phyloP scores from a whole-genome alignment of 352 stramenopile species.

The Thalassiosira exigua region DNA sequence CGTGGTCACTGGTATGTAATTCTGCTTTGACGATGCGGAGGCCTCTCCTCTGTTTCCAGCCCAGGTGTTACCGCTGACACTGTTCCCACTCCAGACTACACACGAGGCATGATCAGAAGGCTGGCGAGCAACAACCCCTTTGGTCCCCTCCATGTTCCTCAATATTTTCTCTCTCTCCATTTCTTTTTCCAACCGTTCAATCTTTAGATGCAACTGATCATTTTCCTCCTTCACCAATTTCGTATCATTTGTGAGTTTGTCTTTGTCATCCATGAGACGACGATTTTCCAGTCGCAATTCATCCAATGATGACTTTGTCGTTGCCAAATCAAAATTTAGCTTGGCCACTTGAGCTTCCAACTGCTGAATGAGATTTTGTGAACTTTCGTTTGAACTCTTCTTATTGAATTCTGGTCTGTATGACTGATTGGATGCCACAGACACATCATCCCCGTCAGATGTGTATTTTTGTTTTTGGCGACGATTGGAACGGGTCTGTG shows the following conservation, averaged over 20 bases:
- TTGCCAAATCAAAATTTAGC: constrained; percentile 41
- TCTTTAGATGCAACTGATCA: constrained; percentile 24
- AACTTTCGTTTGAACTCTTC: constrained; percentile 11
- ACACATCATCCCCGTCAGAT: constrained; percentile 14
- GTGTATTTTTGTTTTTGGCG: not conserved
- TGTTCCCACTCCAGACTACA: constrained; percentile 9
- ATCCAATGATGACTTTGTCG: constrained; percentile 29
- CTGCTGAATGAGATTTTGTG: constrained; percentile 9
- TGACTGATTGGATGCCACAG: not conserved
- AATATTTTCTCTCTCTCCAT: constrained; percentile 31
- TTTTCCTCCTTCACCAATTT: constrained; percentile 32
- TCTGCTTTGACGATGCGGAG: too few species aligned
- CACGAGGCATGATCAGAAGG: not conserved
- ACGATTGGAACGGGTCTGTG: not conserved
- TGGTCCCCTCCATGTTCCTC: constrained; percentile 36
- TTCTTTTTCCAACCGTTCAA: constrained; percentile 31
- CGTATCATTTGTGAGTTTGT: constrained; percentile 4
- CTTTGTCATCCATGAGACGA: constrained; percentile 15
- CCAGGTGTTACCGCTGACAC: constrained; percentile 4
- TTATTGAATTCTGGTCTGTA: not conserved
- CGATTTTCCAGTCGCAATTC: constrained; percentile 36
- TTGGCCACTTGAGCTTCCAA: constrained; percentile 40
- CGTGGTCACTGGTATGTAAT: not conserved
- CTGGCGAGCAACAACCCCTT: too few species aligned
- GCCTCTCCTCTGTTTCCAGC: not conserved